Percentiles rank a stretch among this genome's conserved stretches.
Evolutionary conservation across 192 early-diverging fungal species (phyloP).

Genomic region (Podila verticillata): DNA sequence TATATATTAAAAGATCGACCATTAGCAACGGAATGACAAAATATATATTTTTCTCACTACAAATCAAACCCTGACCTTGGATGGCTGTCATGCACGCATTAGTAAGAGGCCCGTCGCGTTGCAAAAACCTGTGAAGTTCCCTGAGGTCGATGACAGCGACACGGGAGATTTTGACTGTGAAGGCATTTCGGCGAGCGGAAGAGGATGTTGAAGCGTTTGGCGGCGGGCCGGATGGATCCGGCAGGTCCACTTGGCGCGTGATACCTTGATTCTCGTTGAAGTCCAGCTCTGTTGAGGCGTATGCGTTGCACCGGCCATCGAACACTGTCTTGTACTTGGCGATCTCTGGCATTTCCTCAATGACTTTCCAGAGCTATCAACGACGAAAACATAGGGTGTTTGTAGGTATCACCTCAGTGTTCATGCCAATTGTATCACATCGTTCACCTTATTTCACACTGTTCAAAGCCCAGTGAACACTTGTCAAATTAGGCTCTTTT

Average conservation of each 20-base stretch:
- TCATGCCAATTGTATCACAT: too few relatives aligned
- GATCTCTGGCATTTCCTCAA: constrained; percentile 37
- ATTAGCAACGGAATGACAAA: background rate
- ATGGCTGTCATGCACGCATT: constrained; percentile 27
- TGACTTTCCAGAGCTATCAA: constrained; percentile 29
- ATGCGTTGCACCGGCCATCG: constrained; percentile 35
- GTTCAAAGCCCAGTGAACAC: too few relatives aligned
- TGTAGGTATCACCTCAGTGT: too few relatives aligned
- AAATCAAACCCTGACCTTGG: constrained; percentile 16
- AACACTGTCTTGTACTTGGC: constrained; percentile 28
- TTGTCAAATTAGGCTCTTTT: background rate
- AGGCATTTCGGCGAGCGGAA: constrained; percentile 22
- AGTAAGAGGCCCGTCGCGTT: constrained; percentile 25
- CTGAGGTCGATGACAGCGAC: constrained; percentile 23
- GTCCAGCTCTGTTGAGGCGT: constrained; percentile 16
- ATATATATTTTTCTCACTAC: background rate
- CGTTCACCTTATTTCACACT: too few relatives aligned
- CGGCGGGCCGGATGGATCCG: constrained; percentile 9
- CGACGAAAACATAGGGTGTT: too few relatives aligned
- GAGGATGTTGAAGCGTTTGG: background rate
- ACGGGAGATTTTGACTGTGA: constrained; percentile 22
- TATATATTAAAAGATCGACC: background rate
- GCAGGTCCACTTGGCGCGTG: constrained; percentile 22
- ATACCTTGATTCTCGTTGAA: constrained; percentile 2
- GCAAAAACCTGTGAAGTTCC: constrained; percentile 30